These are phyloP conservation scores for Amylostereum areolatum DNA, from an alignment of 1,284 basidiomycete genomes.

Conservation along the genomic window DNA sequence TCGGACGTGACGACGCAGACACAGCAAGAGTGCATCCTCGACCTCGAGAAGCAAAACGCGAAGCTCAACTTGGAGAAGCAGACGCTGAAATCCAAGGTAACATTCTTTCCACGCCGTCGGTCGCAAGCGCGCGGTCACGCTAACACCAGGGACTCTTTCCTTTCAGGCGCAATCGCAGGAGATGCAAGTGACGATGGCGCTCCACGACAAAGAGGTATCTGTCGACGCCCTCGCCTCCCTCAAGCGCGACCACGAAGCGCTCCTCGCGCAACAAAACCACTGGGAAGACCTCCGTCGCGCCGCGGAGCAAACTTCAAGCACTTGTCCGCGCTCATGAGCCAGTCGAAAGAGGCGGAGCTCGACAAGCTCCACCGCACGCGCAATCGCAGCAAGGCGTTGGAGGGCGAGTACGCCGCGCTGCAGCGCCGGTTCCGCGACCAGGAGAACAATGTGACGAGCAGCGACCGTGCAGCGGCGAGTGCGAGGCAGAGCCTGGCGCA, in stretches of 20 bases:
- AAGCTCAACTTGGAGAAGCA: conserved; percentile 51
- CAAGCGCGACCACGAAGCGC: conserved; percentile 53
- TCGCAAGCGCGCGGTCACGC: conserved; percentile 31
- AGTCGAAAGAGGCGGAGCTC: conserved; percentile 63
- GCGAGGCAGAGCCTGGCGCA: conserved; percentile 61
- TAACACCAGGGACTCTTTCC: conserved; percentile 18
- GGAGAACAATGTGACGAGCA: conserved; percentile 53
- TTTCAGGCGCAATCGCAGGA: conserved; percentile 56
- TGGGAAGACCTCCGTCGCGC: conserved; percentile 68
- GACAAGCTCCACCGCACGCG: conserved; percentile 59
- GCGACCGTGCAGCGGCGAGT: conserved; percentile 51
- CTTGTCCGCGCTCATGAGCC: conserved; percentile 52
- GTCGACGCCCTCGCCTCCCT: conserved; percentile 42
- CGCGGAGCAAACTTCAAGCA: conserved; percentile 62
- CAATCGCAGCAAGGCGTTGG: conserved; percentile 59
- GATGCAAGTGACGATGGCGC: conserved; percentile 44
- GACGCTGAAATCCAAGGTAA: conserved; percentile 54
- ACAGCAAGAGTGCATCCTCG: conserved; percentile 50
- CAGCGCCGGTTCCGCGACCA: conserved; percentile 70
- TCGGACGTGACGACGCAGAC: conserved; percentile 59
- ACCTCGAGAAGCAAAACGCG: conserved; percentile 54
- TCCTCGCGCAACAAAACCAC: conserved; percentile 54
- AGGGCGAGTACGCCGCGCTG: conserved; percentile 58
- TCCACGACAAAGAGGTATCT: conserved; percentile 56
- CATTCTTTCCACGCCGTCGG: conserved; percentile 41